Evolutionary conservation across 2,329 filamentous ascomycete genomes (phyloP).

Genomic region (Scytalidium sp.): DNA sequence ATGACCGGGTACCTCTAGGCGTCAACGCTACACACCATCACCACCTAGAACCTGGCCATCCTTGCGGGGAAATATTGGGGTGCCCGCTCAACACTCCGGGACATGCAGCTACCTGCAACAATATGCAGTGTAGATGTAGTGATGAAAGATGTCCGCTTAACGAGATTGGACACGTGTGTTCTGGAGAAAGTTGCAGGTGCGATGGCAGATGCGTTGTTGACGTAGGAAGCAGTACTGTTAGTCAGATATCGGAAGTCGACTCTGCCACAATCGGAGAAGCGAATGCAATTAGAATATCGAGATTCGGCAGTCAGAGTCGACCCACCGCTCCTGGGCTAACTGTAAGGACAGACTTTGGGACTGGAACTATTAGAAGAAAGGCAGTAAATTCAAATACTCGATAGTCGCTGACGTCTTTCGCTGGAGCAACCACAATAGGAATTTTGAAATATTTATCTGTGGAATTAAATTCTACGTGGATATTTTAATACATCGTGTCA

Average conservation of each 20-base stretch:
- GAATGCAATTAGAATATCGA: neutral
- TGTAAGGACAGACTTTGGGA: no score
- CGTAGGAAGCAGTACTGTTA: neutral
- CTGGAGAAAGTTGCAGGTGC: neutral
- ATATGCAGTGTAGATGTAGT: neutral
- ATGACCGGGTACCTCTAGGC: neutral
- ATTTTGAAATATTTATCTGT: no score
- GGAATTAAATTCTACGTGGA: no score
- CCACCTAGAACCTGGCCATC: neutral
- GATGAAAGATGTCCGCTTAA: neutral
- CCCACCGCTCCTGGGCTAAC: no score
- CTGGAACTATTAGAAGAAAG: no score
- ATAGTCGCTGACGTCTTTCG: no score
- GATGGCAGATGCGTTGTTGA: neutral
- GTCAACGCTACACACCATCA: neutral
- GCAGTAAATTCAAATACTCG: no score
- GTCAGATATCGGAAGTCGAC: neutral
- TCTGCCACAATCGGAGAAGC: neutral
- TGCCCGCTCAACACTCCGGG: neutral
- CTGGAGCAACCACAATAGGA: no score
- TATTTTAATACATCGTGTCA: no score
- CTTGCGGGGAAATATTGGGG: neutral
- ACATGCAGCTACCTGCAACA: neutral
- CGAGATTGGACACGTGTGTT: neutral
- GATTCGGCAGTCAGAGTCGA: no score